Base-by-base conservation (phyloP, 345 rosid genomes). In the Mangifera indica region DNA sequence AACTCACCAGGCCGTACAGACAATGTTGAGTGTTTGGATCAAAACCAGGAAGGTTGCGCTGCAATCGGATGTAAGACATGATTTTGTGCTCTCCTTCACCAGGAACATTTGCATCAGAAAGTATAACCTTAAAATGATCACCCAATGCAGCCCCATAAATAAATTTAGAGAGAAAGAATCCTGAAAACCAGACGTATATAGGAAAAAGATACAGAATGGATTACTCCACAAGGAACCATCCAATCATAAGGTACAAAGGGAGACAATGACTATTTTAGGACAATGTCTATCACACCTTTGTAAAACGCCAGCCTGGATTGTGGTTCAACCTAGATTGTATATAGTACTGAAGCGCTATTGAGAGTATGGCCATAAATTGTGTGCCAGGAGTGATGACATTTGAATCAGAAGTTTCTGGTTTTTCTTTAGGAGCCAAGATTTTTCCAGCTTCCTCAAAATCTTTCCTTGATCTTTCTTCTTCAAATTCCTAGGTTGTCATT, bases 51-150 rank as follows among this genome's bases (percentile, higher is more conserved):
- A 81, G 82, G 80, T 87, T 87, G 42, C 97, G 92, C 74, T 96
- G 98, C 69, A 77, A 87, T 68, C 98, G 90, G 63, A 96, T 91
- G 81, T 88, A 96, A 42, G 96, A 83, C 99, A 96, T 93, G 76
- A 96, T 84, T 84, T 96, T 93, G 86, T 96, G 98, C 78, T 96
- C 99, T 83, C 98, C 99, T 80, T 96, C 99, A 5, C 99, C 99
- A 76, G 92, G 89, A 68, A 87, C 98, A 78, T 95, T 95, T 9
- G 99, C 75, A 81, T 95, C 99, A 77, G 99, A 95, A 81, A 95
- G 94, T 81, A 95, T 86, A 82, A 95, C 99, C 99, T 95, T 88
- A 88, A 89, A 72, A 83, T 73, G 80, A 82, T 63, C 85, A 86
- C 72, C 91, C 86, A 86, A 85, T 73, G 80, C 84, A 83, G 83